phyloP scores from a whole-genome alignment of 1,284 basidiomycete genomes.

The Tremellales sp. region DNA sequence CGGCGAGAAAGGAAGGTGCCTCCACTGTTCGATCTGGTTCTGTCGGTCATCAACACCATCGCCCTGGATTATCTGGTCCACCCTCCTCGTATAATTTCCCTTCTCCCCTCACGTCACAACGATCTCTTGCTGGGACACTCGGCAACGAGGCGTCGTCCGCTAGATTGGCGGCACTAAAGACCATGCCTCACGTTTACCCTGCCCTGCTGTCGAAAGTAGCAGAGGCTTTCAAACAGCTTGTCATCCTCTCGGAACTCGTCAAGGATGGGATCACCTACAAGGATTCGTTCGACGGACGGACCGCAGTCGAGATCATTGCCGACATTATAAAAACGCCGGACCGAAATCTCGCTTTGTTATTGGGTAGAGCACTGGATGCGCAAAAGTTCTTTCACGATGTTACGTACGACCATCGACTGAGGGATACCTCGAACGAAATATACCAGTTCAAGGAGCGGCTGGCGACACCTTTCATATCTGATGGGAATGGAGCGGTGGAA shows the following conservation, averaged over 20 bases:
- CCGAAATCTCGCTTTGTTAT: conserved; percentile 86
- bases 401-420: conserved; percentile 92
- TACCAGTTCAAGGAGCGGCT: conserved; percentile 73
- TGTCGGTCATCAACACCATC: conserved; percentile 22
- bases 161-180: conserved; percentile 40
- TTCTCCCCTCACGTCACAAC: conserved; percentile 36
- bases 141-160: conserved; percentile 26
- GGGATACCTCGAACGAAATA: conserved; percentile 83
- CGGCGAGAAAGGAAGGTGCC: conserved; percentile 31
- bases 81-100: conserved; percentile 22
- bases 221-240: conserved; percentile 81
- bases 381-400: conserved; percentile 99
- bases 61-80: conserved; percentile 11
- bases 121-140: conserved; percentile 29
- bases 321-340: conserved; percentile 99
- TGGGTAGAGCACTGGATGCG: conserved; percentile 91
- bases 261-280: conserved; percentile 97
- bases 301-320: conserved; percentile 93
- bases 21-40: conserved; percentile 38
- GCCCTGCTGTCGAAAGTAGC: conserved; percentile 92
- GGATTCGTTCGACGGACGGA: conserved; percentile 92
- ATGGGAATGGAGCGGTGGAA: conserved; percentile 24
- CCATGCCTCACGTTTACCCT: conserved; percentile 82
- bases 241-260: conserved; percentile 70
- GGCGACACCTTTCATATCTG: conserved; percentile 39